Conservation (phyloP, 169 alveolate genomes). For the Plasmodium knowlesi region DNA sequence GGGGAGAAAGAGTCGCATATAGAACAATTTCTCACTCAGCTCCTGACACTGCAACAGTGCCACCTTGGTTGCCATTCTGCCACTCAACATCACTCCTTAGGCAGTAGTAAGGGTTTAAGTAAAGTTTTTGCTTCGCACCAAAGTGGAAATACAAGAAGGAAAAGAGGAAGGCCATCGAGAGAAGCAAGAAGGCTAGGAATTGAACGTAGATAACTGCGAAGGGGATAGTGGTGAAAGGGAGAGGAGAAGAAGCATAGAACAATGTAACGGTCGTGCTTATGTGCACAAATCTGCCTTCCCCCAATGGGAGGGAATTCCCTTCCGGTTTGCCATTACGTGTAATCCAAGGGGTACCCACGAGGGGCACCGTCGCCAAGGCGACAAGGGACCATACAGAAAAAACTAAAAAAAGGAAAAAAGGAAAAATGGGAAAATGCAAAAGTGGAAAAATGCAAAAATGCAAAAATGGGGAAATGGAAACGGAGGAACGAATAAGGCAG, state of each 20-base stretch:
- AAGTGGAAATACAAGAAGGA: constrained; percentile 1
- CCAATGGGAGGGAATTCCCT: neutral
- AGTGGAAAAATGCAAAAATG: neutral
- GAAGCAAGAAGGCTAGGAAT: neutral
- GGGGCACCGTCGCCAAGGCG: neutral
- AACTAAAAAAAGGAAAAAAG: neutral
- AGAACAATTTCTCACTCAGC: neutral
- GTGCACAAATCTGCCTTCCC: neutral
- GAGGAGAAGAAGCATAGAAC: neutral
- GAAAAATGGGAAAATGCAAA: neutral
- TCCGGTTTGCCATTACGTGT: constrained; percentile 1
- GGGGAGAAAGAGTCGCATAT: neutral
- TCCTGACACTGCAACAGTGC: neutral
- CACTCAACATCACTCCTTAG: constrained; percentile 41
- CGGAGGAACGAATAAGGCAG: neutral
- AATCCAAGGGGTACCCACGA: constrained; percentile 7
- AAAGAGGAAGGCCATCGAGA: neutral
- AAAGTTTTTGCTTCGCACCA: constrained; percentile 64
- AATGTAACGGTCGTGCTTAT: neutral
- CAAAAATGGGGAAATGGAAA: neutral
- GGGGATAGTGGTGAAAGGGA: neutral
- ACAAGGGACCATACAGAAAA: constrained; percentile 20
- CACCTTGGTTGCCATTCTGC: no score
- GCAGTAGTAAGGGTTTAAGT: constrained; percentile 72
- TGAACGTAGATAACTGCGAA: constrained; percentile 30